Percentiles rank a stretch among this genome's conserved stretches.
phyloP scores from a whole-genome alignment of 2,329 filamentous ascomycete species.

The Pestalotiopsis sp. region DNA sequence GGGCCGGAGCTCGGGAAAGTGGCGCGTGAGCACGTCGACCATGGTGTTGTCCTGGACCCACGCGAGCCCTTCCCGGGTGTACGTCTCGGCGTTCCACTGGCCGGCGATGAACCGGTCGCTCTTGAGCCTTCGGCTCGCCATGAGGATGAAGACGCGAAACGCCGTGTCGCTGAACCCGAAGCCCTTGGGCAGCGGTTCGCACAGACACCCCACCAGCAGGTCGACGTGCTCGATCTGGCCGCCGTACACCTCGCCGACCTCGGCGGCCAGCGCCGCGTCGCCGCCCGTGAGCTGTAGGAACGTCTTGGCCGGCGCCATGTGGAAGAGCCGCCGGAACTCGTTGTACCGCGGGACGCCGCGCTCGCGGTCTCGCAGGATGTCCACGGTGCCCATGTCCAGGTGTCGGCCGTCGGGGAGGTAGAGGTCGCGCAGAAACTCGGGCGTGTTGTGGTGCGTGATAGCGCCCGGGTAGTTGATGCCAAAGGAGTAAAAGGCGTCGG shows the following conservation, averaged over 20 bases:
- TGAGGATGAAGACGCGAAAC: constrained; percentile 48
- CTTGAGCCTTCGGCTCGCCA: constrained; percentile 45
- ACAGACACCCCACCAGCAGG: constrained; percentile 42
- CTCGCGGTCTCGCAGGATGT: constrained; percentile 50
- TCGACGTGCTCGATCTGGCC: constrained; percentile 46
- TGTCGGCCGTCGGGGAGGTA: constrained; percentile 42
- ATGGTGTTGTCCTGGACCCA: constrained; percentile 47
- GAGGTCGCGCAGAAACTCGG: constrained; percentile 43
- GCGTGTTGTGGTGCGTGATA: constrained; percentile 41
- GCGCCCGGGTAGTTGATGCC: constrained; percentile 51
- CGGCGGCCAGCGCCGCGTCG: constrained; percentile 36
- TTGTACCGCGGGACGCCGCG: constrained; percentile 49
- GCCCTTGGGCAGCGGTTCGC: constrained; percentile 45
- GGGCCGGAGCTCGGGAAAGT: constrained; percentile 43
- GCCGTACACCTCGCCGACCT: constrained; percentile 40
- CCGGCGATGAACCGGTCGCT: constrained; percentile 48
- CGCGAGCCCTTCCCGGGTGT: constrained; percentile 41
- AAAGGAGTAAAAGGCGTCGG: constrained; percentile 47
- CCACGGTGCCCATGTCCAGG: constrained; percentile 47
- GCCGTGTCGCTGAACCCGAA: constrained; percentile 52
- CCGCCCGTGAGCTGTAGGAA: constrained; percentile 45
- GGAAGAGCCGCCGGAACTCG: constrained; percentile 46
- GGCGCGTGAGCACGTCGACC: constrained; percentile 44
- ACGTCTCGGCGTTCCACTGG: constrained; percentile 41
- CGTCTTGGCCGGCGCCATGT: constrained; percentile 35